phyloP scores from a whole-genome alignment of 1,284 basidiomycete species.

The Porodaedalea pini region DNA sequence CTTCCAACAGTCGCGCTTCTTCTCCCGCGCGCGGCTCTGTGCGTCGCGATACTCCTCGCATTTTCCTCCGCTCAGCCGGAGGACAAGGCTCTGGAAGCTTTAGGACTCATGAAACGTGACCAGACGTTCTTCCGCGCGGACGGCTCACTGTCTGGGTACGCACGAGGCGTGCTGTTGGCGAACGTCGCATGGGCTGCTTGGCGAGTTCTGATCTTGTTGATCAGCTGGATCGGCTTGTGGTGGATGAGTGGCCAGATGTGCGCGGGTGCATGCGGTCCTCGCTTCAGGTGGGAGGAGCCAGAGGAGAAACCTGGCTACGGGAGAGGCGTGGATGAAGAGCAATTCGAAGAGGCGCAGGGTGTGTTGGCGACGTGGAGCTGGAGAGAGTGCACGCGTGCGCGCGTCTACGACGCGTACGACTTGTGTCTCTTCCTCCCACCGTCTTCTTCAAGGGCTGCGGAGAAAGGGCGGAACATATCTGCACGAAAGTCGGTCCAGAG shows the following conservation, averaged over 20 bases:
- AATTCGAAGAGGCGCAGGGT: slow-evolving; percentile 37
- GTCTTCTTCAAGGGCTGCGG: slow-evolving; percentile 26
- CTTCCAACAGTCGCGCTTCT: slow-evolving; percentile 71
- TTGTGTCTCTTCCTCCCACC: slow-evolving; percentile 59
- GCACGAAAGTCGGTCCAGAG: slow-evolving; percentile 6
- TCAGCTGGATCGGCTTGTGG: slow-evolving; percentile 73
- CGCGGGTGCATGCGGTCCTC: slow-evolving; percentile 76
- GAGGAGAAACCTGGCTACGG: slow-evolving; percentile 44
- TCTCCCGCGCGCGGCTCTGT: slow-evolving; percentile 75
- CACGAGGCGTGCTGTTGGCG: slow-evolving; percentile 67
- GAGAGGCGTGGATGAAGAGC: slow-evolving; percentile 34
- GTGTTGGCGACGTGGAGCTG: slow-evolving; percentile 54
- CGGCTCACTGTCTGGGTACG: slow-evolving; percentile 68
- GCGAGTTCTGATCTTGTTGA: slow-evolving; percentile 59
- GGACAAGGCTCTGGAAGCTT: slow-evolving; percentile 44
- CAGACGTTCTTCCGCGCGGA: slow-evolving; percentile 66
- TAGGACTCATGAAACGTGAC: slow-evolving; percentile 54
- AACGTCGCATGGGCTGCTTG: slow-evolving; percentile 76
- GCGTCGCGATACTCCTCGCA: slow-evolving; percentile 62
- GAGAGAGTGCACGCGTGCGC: slow-evolving; percentile 64
- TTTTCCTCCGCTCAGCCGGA: slow-evolving; percentile 53
- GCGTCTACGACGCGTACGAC: slow-evolving; percentile 76
- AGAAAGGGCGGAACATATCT: slow-evolving; percentile 4
- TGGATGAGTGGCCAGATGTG: slow-evolving; percentile 67
- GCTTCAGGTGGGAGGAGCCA: slow-evolving; percentile 77